phyloP scores from a whole-genome alignment of 805 yeast species.

The Debaryomyces maramus region DNA sequence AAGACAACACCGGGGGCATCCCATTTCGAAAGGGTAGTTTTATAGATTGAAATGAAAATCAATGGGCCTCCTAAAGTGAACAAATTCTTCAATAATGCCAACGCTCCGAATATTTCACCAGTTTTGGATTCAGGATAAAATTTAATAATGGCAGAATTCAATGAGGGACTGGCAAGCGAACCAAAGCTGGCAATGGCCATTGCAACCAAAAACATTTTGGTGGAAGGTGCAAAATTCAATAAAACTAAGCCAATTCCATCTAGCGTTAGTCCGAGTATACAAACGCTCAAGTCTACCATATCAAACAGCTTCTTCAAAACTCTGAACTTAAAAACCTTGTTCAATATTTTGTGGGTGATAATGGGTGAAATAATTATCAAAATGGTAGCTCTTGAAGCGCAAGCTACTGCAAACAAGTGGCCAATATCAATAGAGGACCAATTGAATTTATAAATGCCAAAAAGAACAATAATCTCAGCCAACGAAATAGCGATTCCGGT shows the following conservation, averaged over 20 bases:
- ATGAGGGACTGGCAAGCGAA: constrained; percentile 53
- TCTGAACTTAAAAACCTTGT: constrained; percentile 27
- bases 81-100: constrained; percentile 57
- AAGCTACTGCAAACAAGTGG: constrained; percentile 51
- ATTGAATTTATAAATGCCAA: constrained; percentile 50
- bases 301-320: constrained; percentile 50
- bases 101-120: constrained; percentile 75
- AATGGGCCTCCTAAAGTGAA: constrained; percentile 52
- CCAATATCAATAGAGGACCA: constrained; percentile 61
- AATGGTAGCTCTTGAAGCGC: constrained; percentile 48
- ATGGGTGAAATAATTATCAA: constrained; percentile 56
- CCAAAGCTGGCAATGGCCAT: constrained; percentile 47
- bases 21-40: constrained; percentile 25
- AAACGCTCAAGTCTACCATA: constrained; percentile 44
- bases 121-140: constrained; percentile 56
- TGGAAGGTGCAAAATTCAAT: constrained; percentile 29
- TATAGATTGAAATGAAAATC: constrained; percentile 47
- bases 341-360: constrained; percentile 35
- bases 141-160: constrained; percentile 61
- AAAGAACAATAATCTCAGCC: constrained; percentile 48
- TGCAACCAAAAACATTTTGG: constrained; percentile 29
- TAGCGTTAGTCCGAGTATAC: constrained; percentile 33
- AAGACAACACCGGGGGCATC: constrained; percentile 31
- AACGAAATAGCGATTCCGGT: constrained; percentile 36
- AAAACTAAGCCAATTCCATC: constrained; percentile 41